phyloP scores from a whole-genome alignment of 208 protist species.

The Borovskyia barvae region DNA sequence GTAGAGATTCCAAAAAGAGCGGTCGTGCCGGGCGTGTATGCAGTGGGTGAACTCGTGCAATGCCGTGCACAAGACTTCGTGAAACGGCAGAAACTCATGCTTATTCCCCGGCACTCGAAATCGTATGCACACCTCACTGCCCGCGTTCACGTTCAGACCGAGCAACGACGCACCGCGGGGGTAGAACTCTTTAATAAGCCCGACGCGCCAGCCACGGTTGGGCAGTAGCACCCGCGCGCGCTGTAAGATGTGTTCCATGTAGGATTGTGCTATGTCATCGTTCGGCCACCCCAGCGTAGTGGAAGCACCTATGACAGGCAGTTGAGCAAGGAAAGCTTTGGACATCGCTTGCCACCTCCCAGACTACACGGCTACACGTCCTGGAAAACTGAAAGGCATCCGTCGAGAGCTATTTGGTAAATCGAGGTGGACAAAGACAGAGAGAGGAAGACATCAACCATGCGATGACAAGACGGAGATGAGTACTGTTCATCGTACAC shows the following conservation, averaged over 20 bases:
- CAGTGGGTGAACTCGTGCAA: slow-evolving; percentile 91
- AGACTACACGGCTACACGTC: too few relatives aligned
- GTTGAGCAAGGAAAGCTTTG: slow-evolving; percentile 20
- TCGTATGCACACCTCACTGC: slow-evolving; percentile 75
- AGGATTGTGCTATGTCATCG: slow-evolving; percentile 58
- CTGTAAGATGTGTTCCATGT: slow-evolving; percentile 68
- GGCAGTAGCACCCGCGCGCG: slow-evolving; percentile 46
- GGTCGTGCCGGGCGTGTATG: slow-evolving; percentile 54
- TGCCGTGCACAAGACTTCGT: slow-evolving; percentile 82
- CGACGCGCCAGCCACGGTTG: slow-evolving; percentile 58
- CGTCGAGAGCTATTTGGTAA: too few relatives aligned
- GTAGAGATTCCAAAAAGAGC: slow-evolving; percentile 76
- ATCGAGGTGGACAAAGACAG: too few relatives aligned
- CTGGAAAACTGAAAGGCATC: neutral
- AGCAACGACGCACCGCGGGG: slow-evolving; percentile 67
- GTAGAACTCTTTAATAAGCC: slow-evolving; percentile 82
- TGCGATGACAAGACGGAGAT: too few relatives aligned
- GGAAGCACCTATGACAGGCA: slow-evolving; percentile 32
- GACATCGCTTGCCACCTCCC: too few relatives aligned
- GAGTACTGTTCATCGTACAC: too few relatives aligned
- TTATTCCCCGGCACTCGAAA: slow-evolving; percentile 68
- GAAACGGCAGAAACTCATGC: slow-evolving; percentile 78
- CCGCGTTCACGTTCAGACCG: slow-evolving; percentile 81
- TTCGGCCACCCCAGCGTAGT: slow-evolving; percentile 61
- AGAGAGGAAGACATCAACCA: too few relatives aligned